Conservation (phyloP, 2,329 filamentous ascomycete species). For the Lecanicillium sp. region DNA sequence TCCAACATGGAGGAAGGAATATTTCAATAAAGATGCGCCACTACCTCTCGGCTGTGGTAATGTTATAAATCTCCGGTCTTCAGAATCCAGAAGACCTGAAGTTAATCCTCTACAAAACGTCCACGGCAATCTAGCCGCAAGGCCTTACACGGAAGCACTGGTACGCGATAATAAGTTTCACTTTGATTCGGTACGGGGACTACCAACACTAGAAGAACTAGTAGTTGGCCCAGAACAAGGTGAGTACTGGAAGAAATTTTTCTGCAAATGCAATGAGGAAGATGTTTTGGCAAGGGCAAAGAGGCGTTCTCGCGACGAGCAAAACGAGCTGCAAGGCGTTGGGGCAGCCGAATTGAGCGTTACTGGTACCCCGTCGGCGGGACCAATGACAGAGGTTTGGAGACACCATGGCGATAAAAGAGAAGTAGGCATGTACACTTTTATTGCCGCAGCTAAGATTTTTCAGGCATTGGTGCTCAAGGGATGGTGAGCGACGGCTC, state of each 20-base stretch:
- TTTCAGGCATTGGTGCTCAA: not conserved
- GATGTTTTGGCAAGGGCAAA: conserved; percentile 14
- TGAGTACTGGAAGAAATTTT: conserved; percentile 2
- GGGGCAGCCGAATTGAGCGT: not conserved
- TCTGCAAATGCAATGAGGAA: conserved; percentile 9
- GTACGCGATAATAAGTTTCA: conserved; percentile 14
- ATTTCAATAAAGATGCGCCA: conserved; percentile 25
- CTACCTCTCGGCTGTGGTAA: conserved; percentile 11
- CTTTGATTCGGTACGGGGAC: conserved; percentile 20
- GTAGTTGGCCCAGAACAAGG: not conserved
- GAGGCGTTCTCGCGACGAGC: not conserved
- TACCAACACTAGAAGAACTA: conserved; percentile 18
- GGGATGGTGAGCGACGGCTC: conserved; percentile 1
- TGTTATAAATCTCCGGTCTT: conserved; percentile 14
- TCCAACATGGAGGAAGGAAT: conserved; percentile 14
- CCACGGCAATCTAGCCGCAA: not conserved
- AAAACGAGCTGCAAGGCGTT: too few relatives aligned
- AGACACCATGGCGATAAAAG: not conserved
- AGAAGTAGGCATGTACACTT: not conserved
- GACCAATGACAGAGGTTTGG: conserved; percentile 3
- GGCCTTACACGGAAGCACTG: not conserved
- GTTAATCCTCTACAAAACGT: not conserved
- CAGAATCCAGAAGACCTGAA: not conserved
- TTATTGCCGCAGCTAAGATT: not conserved
- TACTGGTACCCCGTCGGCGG: not conserved